Conservation (phyloP, 2,329 filamentous ascomycete species). For the Mollisia scopiformis region DNA sequence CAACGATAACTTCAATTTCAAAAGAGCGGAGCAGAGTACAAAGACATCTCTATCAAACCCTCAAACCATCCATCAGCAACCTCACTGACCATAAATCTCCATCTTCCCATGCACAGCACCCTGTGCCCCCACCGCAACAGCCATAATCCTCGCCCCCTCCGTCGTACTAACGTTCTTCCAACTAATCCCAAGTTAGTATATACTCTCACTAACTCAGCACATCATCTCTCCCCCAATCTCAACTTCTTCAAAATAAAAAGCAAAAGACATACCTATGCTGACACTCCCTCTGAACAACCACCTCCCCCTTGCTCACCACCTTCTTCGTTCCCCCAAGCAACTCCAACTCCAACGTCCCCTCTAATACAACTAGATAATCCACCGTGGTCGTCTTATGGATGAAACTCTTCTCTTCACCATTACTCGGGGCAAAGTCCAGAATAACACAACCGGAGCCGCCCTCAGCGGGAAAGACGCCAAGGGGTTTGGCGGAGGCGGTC, state of each 20-base stretch:
- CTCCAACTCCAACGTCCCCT: conserved; percentile 41
- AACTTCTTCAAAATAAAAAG: too few relatives aligned
- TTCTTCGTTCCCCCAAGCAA: conserved; percentile 43
- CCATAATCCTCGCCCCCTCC: conserved; percentile 17
- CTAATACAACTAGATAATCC: conserved; percentile 43
- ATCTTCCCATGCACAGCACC: conserved; percentile 20
- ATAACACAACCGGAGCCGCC: conserved; percentile 6
- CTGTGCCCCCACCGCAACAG: conserved; percentile 14
- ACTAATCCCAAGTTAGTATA: too few relatives aligned
- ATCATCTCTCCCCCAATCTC: too few relatives aligned
- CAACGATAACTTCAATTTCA: too few relatives aligned
- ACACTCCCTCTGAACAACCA: conserved; percentile 44
- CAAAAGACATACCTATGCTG: too few relatives aligned
- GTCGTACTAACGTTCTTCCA: conserved; percentile 39
- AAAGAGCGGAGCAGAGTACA: too few relatives aligned
- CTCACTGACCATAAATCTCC: neutral
- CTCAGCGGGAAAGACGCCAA: conserved; percentile 7
- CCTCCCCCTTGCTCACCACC: conserved; percentile 40
- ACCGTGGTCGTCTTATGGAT: conserved; percentile 46
- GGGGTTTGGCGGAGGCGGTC: neutral
- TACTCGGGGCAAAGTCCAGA: conserved; percentile 17
- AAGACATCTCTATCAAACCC: too few relatives aligned
- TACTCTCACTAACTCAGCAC: too few relatives aligned
- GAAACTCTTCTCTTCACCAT: conserved; percentile 13
- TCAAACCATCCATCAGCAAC: too few relatives aligned